Percentiles rank a stretch among this genome's conserved stretches.
These are phyloP conservation scores for Hypoxylon fuscum DNA, from an alignment of 495 filamentous ascomycete genomes.

Conservation along the genomic window DNA sequence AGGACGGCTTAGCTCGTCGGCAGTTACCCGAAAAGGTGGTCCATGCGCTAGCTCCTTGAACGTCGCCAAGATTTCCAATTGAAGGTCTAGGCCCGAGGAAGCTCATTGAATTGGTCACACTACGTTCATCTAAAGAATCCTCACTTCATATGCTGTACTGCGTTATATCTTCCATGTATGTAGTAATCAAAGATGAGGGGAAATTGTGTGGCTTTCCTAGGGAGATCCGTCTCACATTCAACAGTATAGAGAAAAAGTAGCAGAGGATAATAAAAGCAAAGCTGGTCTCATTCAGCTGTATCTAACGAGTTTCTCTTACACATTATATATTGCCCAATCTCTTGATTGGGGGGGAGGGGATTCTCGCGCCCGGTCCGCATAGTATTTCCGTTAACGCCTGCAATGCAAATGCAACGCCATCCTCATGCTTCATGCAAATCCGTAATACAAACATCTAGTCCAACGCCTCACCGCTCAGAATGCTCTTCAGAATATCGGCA, in stretches of 20 bases:
- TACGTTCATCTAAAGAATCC: not conserved
- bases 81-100: constrained; percentile 16
- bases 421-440: not conserved
- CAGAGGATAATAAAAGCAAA: not conserved
- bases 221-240: not conserved
- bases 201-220: not conserved
- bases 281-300: not conserved
- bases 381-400: constrained; percentile 21
- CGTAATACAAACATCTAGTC: constrained; percentile 40
- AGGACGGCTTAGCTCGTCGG: constrained; percentile 24
- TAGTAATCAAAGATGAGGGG: constrained; percentile 3
- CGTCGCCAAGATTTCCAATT: no score
- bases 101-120: not conserved
- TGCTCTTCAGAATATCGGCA: constrained; percentile 61
- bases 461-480: constrained; percentile 61
- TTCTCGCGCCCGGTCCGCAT: not conserved
- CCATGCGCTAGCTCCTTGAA: constrained; percentile 13
- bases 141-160: not conserved
- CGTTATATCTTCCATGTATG: not conserved
- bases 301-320: not conserved
- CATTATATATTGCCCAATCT: not conserved
- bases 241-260: not conserved
- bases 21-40: constrained; percentile 25
- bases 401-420: constrained; percentile 39
- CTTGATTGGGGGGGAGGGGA: not conserved